These are phyloP conservation scores for Dryadomyces quercus-mongolicae DNA, from an alignment of 2,329 filamentous ascomycete genomes.

Conservation along the genomic window DNA sequence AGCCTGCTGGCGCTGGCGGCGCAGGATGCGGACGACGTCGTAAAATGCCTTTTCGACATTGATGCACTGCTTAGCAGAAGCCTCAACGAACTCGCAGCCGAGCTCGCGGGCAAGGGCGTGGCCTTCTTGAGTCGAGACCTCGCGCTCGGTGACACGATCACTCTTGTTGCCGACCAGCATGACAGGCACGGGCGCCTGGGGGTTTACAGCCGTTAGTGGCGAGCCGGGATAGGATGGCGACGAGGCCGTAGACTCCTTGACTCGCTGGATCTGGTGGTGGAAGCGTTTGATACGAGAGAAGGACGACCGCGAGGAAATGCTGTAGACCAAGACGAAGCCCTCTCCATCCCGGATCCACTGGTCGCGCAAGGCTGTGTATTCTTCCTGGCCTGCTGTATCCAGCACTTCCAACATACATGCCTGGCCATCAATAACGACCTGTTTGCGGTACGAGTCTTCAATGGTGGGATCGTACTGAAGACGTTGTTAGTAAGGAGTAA, in stretches of 20 bases:
- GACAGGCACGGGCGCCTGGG: constrained; percentile 67
- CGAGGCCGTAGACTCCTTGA: constrained; percentile 78
- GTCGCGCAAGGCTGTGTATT: constrained; percentile 91
- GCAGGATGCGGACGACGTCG: constrained; percentile 84
- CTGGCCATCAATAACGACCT: constrained; percentile 85
- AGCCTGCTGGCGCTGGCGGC: constrained; percentile 35
- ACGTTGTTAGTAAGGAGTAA: no score
- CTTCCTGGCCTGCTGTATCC: constrained; percentile 95
- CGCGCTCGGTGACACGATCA: constrained; percentile 87
- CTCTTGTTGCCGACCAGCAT: constrained; percentile 99
- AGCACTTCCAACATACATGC: constrained; percentile 96
- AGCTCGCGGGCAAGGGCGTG: constrained; percentile 83
- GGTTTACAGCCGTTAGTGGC: constrained; percentile 47
- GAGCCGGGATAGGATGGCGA: constrained; percentile 69
- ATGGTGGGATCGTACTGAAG: constrained; percentile 72
- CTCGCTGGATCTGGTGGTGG: constrained; percentile 91
- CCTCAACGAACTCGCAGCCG: constrained; percentile 93
- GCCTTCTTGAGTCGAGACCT: constrained; percentile 94
- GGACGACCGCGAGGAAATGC: constrained; percentile 91
- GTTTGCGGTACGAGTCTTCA: constrained; percentile 79
- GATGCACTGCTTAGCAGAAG: constrained; percentile 94
- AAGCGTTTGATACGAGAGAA: constrained; percentile 93
- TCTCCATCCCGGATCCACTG: constrained; percentile 98
- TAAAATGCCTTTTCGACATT: constrained; percentile 98
- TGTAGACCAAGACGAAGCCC: constrained; percentile 95